Evolutionary conservation across 179 eudicot genomes (phyloP).

Genomic region (Silene noctiflora): DNA sequence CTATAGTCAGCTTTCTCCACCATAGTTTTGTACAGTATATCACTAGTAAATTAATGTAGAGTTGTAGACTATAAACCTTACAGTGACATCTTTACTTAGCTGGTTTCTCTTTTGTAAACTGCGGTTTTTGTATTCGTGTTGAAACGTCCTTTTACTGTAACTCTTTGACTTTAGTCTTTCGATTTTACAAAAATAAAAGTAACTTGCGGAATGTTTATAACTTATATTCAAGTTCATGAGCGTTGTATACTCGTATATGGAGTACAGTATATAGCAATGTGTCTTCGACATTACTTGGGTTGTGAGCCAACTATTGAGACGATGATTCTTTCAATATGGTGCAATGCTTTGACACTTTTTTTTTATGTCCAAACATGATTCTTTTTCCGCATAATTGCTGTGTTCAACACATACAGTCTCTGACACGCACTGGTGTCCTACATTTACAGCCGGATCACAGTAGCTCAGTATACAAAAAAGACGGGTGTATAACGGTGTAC

Average conservation of each 20-base stretch:
- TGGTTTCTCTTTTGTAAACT: slow-evolving; percentile 15
- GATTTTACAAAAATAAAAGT: neutral
- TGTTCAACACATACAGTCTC: neutral
- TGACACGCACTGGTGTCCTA: neutral
- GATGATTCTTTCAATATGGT: neutral
- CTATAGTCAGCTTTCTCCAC: slow-evolving; percentile 16
- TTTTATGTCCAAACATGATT: neutral
- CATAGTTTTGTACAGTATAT: slow-evolving; percentile 34
- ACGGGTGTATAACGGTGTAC: neutral
- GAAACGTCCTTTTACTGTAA: slow-evolving; percentile 7
- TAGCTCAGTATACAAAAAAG: neutral
- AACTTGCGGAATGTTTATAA: neutral
- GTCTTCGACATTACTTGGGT: no score
- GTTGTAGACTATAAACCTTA: slow-evolving; percentile 16
- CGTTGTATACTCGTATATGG: no score
- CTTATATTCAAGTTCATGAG: no score
- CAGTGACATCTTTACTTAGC: slow-evolving; percentile 20
- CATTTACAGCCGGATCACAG: neutral
- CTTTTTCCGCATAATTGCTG: no score
- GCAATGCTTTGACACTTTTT: neutral
- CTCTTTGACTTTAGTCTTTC: neutral
- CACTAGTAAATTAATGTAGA: slow-evolving; percentile 16
- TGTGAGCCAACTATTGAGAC: no score
- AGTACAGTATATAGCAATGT: no score
- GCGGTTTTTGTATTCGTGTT: slow-evolving; percentile 15